Conservation (phyloP, 2,329 filamentous ascomycete genomes). For the Calonectria honghensis region DNA sequence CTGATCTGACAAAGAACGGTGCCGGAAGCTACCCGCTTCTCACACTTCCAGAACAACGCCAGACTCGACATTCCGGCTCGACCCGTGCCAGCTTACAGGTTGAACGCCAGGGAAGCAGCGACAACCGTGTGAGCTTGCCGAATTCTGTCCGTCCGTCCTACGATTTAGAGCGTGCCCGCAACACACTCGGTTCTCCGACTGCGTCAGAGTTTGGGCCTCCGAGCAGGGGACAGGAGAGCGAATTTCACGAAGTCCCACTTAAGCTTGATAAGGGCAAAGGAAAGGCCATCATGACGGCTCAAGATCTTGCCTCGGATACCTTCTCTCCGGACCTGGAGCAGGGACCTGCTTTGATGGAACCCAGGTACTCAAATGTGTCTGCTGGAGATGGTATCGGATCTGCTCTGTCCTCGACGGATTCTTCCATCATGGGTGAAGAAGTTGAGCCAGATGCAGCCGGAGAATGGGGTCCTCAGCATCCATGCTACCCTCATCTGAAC, state of each 20-base stretch:
- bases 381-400: conserved; percentile 72
- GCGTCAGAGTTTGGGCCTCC: conserved; percentile 43
- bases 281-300: conserved; percentile 67
- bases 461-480: conserved; percentile 94
- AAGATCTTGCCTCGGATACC: conserved; percentile 59
- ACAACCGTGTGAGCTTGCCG: conserved; percentile 73
- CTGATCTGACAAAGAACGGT: conserved; percentile 62
- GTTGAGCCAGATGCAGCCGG: conserved; percentile 81
- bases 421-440: conserved; percentile 78
- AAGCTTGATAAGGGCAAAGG: conserved; percentile 71
- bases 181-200: conserved; percentile 54
- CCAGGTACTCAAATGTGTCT: conserved; percentile 69
- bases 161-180: conserved; percentile 68
- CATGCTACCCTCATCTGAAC: conserved; percentile 95
- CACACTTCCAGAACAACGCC: conserved; percentile 69
- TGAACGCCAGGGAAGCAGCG: conserved; percentile 66
- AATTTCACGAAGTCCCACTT: conserved; percentile 41
- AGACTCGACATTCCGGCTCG: conserved; percentile 65
- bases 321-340: conserved; percentile 74
- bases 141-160: conserved; percentile 71
- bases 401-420: conserved; percentile 73
- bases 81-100: conserved; percentile 71
- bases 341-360: conserved; percentile 67
- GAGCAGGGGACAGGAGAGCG: conserved; percentile 43
- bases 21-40: conserved; percentile 72